Evolutionary conservation across 768 basidiomycete species (phyloP), one percentile per base, ranked within the genome.

Genomic region (Sporobolomyces pararoseus): DNA sequence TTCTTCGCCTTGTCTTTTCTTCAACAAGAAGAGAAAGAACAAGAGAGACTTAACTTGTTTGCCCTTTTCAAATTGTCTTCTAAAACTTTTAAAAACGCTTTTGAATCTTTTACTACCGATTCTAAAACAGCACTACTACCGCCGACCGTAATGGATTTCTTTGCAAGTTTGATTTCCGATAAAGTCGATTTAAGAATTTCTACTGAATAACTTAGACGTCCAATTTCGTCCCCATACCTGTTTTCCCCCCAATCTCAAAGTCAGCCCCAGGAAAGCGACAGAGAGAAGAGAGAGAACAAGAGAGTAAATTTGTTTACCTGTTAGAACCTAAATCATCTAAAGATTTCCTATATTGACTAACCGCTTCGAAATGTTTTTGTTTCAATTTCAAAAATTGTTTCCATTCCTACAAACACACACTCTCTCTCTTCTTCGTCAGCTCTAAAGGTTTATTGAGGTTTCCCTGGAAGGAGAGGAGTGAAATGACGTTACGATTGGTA

Each of bases 211-310:
- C 82, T 79, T 19, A 98, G 82, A 10, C 94, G 85, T 2, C 88
- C 88, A 46, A 98, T 82, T 80, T 97, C 92, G 29, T 86, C 80
- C 1, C 95, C 95, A 77, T 96, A 98, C 75, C 92, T 93, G 23
- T 7, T 47, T 14, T 23, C 23, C 39, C 17, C 39, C 17, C 46
- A 14, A 13, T 13, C 6, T 13, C 21, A 7, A 47, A 21, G 23
- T 23, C 21, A 47, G 13, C 23, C 23, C 21, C 21, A 13, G 7
- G 13, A 7, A 23, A 7, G 21, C 21, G 10, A 13, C 14, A 23
- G 46, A 23, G 46, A 47, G 0, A 17, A 12, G 39, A 29, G 58
- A 7, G 12, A 42, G 57, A 25, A 23, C 25, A 29, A 39, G 61
- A n/a, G n/a, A 39, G 27, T 31, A 35, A 19, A 29, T 46, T 53